Percentiles rank a stretch among this genome's conserved stretches.
phyloP scores from a whole-genome alignment of 2,329 filamentous ascomycete genomes.

The Xylariaceae sp. region DNA sequence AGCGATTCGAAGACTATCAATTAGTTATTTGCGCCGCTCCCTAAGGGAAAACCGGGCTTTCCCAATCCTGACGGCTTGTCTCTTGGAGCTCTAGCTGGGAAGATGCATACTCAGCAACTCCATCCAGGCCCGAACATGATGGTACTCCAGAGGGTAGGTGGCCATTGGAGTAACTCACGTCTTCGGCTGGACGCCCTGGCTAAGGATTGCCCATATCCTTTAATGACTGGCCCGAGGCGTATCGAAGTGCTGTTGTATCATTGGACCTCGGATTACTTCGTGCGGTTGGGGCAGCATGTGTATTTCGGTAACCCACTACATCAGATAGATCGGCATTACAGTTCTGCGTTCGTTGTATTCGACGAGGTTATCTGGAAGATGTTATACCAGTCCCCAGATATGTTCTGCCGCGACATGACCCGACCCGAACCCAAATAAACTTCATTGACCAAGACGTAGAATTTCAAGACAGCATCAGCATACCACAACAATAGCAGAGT shows the following conservation, averaged over 20 bases:
- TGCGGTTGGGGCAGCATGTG: slow-evolving; percentile 15
- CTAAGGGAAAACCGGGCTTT: slow-evolving; percentile 21
- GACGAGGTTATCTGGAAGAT: slow-evolving; percentile 27
- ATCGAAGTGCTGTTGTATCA: slow-evolving; percentile 16
- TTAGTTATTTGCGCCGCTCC: slow-evolving; percentile 15
- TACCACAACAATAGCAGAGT: too few relatives aligned
- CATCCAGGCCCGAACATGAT: slow-evolving; percentile 20
- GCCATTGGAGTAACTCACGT: slow-evolving; percentile 15
- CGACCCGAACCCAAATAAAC: too few relatives aligned
- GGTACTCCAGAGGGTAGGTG: slow-evolving; percentile 15
- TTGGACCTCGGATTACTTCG: slow-evolving; percentile 24
- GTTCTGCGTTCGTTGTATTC: slow-evolving; percentile 19
- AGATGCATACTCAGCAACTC: slow-evolving; percentile 24
- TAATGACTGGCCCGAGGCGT: background rate
- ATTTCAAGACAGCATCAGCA: too few relatives aligned
- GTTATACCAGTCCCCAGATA: slow-evolving; percentile 26
- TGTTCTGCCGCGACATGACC: slow-evolving; percentile 21
- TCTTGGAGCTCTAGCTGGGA: slow-evolving; percentile 11
- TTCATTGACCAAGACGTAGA: too few relatives aligned
- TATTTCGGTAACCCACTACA: slow-evolving; percentile 24
- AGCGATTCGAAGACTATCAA: slow-evolving; percentile 17
- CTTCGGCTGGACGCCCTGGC: slow-evolving; percentile 9
- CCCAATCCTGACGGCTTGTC: slow-evolving; percentile 22
- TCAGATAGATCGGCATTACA: slow-evolving; percentile 14
- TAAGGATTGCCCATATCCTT: slow-evolving; percentile 5